Conservation (phyloP, 495 filamentous ascomycete genomes). For the Apiosordaria backusii region DNA sequence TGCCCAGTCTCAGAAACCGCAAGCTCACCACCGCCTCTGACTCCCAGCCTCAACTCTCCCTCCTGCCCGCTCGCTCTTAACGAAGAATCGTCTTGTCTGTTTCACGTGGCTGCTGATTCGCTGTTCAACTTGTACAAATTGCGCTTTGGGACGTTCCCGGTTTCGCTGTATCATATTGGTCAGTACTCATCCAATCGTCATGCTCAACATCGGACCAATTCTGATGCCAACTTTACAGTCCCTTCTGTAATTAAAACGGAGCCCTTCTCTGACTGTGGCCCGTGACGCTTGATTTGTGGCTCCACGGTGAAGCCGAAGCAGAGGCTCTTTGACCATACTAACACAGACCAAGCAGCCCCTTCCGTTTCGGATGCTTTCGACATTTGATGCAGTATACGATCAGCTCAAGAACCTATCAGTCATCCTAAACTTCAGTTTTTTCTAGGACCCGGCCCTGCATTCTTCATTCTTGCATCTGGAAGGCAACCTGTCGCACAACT, state of each 20-base stretch:
- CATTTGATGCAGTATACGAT: slow-evolving; percentile 23
- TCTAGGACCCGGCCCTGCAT: neutral
- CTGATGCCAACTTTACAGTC: slow-evolving; percentile 35
- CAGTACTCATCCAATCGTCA: slow-evolving; percentile 41
- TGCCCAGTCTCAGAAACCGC: slow-evolving; percentile 26
- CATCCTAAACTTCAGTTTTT: slow-evolving; percentile 24
- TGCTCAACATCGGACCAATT: neutral
- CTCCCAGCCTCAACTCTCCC: slow-evolving; percentile 31
- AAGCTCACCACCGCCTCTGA: slow-evolving; percentile 21
- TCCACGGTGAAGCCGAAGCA: slow-evolving; percentile 1
- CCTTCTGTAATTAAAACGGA: slow-evolving; percentile 35
- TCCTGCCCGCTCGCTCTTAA: slow-evolving; percentile 21
- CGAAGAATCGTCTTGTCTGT: slow-evolving; percentile 4
- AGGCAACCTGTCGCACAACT: neutral
- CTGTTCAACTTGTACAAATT: slow-evolving; percentile 32
- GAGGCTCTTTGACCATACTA: slow-evolving; percentile 8
- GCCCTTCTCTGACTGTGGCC: slow-evolving; percentile 7
- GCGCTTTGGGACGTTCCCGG: slow-evolving; percentile 18
- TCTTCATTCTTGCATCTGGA: neutral
- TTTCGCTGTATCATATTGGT: slow-evolving; percentile 52
- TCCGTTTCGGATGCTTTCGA: neutral
- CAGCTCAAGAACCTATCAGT: slow-evolving; percentile 26
- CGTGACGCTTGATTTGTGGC: neutral
- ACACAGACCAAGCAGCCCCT: neutral
- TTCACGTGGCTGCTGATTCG: slow-evolving; percentile 27